Percentiles rank a stretch among this genome's conserved stretches.
Evolutionary conservation across 495 filamentous ascomycete species (phyloP).

Genomic region (Neurospora sp.): DNA sequence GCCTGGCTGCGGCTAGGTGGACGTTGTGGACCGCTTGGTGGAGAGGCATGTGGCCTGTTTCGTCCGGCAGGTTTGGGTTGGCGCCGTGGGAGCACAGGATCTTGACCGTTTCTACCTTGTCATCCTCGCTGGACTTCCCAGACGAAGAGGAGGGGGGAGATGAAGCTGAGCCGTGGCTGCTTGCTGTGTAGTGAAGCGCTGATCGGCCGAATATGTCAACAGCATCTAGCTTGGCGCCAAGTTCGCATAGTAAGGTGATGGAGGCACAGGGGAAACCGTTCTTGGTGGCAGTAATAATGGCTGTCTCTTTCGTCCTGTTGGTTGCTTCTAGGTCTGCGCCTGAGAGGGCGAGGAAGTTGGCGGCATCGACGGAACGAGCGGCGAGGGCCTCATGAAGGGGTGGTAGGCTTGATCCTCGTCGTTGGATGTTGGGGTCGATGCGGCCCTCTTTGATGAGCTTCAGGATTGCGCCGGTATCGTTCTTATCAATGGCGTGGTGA

Average conservation of each 20-base stretch:
- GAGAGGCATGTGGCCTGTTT: slow-evolving; percentile 15
- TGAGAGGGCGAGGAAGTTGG: slow-evolving; percentile 6
- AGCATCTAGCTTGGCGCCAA: slow-evolving; percentile 10
- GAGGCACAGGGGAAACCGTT: slow-evolving; percentile 15
- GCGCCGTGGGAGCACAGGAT: slow-evolving; percentile 17
- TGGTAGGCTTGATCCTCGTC: background rate
- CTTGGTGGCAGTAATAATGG: slow-evolving; percentile 16
- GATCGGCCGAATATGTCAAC: slow-evolving; percentile 16
- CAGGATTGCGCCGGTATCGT: slow-evolving; percentile 5
- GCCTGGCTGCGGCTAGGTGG: slow-evolving; percentile 5
- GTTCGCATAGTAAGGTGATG: slow-evolving; percentile 18
- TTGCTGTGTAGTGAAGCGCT: slow-evolving; percentile 19
- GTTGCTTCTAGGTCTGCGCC: slow-evolving; percentile 8
- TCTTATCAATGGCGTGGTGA: slow-evolving; percentile 10
- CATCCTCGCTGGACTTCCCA: slow-evolving; percentile 5
- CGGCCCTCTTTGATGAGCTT: slow-evolving; percentile 1
- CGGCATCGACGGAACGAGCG: slow-evolving; percentile 2
- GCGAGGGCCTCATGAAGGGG: slow-evolving; percentile 8
- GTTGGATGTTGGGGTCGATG: slow-evolving; percentile 5
- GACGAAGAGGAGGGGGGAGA: background rate
- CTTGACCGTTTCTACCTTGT: slow-evolving; percentile 14
- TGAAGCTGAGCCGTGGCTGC: background rate
- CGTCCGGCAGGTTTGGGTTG: slow-evolving; percentile 10
- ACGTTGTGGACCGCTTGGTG: slow-evolving; percentile 13
- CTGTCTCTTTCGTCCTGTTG: slow-evolving; percentile 4